phyloP scores from a whole-genome alignment of 176 grass and related monocot genomes.

The Cocos nucifera region DNA sequence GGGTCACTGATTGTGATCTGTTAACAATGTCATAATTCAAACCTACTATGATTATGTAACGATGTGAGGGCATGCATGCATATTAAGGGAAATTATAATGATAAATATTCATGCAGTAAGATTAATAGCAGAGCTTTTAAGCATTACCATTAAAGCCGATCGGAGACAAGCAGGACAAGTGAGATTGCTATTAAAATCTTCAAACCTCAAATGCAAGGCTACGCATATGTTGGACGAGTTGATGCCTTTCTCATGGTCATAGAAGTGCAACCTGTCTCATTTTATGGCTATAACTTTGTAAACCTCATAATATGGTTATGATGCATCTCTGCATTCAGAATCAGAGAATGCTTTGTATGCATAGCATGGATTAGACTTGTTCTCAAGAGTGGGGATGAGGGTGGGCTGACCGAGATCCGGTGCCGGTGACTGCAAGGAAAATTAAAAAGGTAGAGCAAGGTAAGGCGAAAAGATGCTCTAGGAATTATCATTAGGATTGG shows the following conservation, averaged over 20 bases:
- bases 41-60: too few relatives aligned
- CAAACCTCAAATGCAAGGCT: too few relatives aligned
- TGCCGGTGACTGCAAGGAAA: conserved; percentile 42
- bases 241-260: not conserved
- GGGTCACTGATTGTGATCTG: too few relatives aligned
- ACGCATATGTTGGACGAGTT: too few relatives aligned
- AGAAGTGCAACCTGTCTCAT: conserved; percentile 28
- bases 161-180: too few relatives aligned
- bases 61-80: too few relatives aligned
- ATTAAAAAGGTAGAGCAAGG: conserved; percentile 10
- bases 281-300: conserved; percentile 17
- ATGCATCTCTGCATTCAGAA: conserved; percentile 25
- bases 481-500: conserved; percentile 12
- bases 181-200: too few relatives aligned
- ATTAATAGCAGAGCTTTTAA: too few relatives aligned
- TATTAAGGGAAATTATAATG: too few relatives aligned
- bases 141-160: too few relatives aligned
- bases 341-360: conserved; percentile 29
- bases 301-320: conserved; percentile 14
- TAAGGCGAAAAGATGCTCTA: conserved; percentile 29
- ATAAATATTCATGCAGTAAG: too few relatives aligned
- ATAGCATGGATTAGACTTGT: conserved; percentile 50
- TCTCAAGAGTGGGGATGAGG: conserved; percentile 60
- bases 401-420: conserved; percentile 72
- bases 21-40: too few relatives aligned